A percentile compares a stretch with the other conserved stretches of the same genome.
Evolutionary conservation across 2,329 filamentous ascomycete genomes (phyloP).

Genomic region (Aspergillus melleus): DNA sequence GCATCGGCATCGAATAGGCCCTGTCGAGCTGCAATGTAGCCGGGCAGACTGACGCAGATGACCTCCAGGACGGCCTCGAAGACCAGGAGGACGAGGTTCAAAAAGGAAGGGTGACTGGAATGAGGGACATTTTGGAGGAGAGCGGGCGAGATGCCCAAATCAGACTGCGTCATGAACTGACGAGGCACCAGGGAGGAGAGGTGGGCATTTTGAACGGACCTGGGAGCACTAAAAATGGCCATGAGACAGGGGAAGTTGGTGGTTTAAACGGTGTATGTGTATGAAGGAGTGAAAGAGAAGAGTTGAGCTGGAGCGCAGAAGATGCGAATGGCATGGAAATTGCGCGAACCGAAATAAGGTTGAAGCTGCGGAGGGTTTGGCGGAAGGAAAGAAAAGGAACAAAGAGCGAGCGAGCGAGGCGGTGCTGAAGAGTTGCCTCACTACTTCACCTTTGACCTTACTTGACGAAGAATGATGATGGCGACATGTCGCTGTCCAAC

Average conservation of each 20-base stretch:
- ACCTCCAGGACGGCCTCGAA: conserved; percentile 95
- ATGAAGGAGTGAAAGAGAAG: neutral
- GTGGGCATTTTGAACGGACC: conserved; percentile 48
- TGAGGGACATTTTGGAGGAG: conserved; percentile 29
- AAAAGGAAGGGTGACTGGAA: conserved; percentile 50
- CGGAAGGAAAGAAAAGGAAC: neutral
- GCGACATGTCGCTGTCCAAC: neutral
- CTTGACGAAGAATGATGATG: neutral
- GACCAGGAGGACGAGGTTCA: conserved; percentile 73
- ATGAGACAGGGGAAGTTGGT: conserved; percentile 23
- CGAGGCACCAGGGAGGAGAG: conserved; percentile 33
- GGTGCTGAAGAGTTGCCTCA: neutral
- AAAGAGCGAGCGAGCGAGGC: neutral
- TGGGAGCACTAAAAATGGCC: conserved; percentile 50
- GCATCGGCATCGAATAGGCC: conserved; percentile 95
- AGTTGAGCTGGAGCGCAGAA: neutral
- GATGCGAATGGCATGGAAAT: neutral
- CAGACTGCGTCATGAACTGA: conserved; percentile 24
- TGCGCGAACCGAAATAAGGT: neutral
- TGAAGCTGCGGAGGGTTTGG: neutral
- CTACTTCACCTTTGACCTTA: neutral
- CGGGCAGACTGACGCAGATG: conserved; percentile 89
- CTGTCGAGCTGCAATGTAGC: conserved; percentile 84
- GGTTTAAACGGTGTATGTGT: neutral
- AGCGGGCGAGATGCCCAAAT: conserved; percentile 21